A percentile compares a stretch with the other conserved stretches of the same genome.
phyloP scores from a whole-genome alignment of 371 early-diverging fungal genomes.

The Zancudomyces culisetae region DNA sequence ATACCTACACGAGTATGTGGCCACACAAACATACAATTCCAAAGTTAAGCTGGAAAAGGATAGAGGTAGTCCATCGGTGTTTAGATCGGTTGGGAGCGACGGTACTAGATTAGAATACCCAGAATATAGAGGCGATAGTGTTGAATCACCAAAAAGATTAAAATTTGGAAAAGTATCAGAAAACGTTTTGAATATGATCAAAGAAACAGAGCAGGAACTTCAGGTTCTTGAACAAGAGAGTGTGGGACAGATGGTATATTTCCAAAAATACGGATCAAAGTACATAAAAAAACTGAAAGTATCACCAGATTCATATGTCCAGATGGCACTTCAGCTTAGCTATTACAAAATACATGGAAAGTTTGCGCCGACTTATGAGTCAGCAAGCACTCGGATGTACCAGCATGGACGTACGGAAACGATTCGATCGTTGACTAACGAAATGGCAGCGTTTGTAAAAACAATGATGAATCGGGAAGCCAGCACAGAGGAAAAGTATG shows the following conservation, averaged over 20 bases:
- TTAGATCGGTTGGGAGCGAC: not conserved
- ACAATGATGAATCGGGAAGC: conserved; percentile 32
- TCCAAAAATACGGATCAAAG: conserved; percentile 36
- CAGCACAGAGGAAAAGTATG: conserved; percentile 35
- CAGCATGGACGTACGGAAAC: conserved; percentile 75
- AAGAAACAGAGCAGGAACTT: conserved; percentile 32
- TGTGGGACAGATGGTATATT: conserved; percentile 39
- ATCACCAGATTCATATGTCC: conserved; percentile 71
- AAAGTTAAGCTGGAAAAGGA: conserved; percentile 1
- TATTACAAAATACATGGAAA: conserved; percentile 49
- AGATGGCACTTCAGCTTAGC: conserved; percentile 69
- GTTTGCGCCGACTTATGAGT: conserved; percentile 58
- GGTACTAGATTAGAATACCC: too few species aligned
- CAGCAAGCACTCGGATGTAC: conserved; percentile 58
- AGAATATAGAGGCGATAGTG: not conserved
- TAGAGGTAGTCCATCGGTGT: conserved; percentile 15
- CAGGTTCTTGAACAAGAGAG: conserved; percentile 33
- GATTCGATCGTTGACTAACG: conserved; percentile 44
- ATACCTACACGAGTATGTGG: conserved; percentile 33
- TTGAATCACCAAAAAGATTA: conserved; percentile 2
- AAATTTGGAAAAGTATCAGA: conserved; percentile 7
- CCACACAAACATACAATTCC: conserved; percentile 17
- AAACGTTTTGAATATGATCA: conserved; percentile 14
- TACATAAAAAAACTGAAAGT: conserved; percentile 46
- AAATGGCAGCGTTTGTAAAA: conserved; percentile 39